Base-by-base conservation (phyloP, 495 filamentous ascomycete genomes). In the Hypoxylon cercidicola region DNA sequence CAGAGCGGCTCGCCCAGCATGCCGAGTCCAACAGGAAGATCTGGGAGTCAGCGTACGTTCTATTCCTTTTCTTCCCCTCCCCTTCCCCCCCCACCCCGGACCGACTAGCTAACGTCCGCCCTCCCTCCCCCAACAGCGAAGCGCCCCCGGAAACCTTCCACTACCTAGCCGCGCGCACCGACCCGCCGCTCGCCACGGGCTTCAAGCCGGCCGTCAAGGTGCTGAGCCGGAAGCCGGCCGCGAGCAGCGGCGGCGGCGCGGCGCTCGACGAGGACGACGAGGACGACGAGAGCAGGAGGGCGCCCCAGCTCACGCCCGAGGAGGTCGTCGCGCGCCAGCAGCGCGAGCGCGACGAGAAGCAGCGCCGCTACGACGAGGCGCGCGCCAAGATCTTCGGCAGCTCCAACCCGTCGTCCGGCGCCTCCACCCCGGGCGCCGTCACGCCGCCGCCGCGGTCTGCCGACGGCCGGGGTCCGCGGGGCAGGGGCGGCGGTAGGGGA, bases 41-140 rank as follows among this genome's bases (percentile, higher is more conserved):
- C 51, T 97, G 93, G 93, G 86, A 93, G 56, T 87, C 91, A 75
- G 93, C 93, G 88, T 95, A 88, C n/a, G 56, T 87, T 81, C 41
- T 40, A 30, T n/a, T n/a, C n/a, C n/a, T n/a, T n/a, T n/a, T n/a
- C n/a, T n/a, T n/a, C n/a, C n/a, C 48, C 32, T 18, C 12, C 25
- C 32, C 35, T 30, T 34, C 11, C 10, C 19, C 52, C 20, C 15
- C 21, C 16, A 41, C 25, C 34, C 25, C 30, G 10, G 9, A 37
- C 51, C 11, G 16, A 37, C 39, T n/a, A 20, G 10, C 28, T 11
- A 23, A 39, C 40, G n/a, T 19, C 11, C 48, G 25, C 64, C 53
- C 41, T 58, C 58, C 18, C 53, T 43, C 21, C 19, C 23, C 13
- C 16, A 50, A n/a, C 68, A 69, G 76, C 19, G 75, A 77, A 61